Evolutionary conservation across 176 grass and related monocot genomes (phyloP).

Genomic region (Eragrostis curvula): DNA sequence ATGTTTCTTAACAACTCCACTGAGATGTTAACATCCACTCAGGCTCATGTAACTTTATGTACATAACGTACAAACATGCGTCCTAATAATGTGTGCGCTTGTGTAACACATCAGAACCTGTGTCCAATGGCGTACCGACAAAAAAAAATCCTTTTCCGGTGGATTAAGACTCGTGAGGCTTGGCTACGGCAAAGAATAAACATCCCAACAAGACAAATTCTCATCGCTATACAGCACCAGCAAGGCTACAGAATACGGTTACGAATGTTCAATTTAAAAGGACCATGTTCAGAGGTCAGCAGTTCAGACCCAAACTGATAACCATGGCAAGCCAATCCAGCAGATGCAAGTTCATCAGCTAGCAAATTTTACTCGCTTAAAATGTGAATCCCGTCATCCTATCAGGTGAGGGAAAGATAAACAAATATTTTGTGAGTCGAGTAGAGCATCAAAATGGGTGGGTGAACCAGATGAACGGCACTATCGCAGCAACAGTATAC

Average conservation of each 20-base stretch:
- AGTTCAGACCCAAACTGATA: neutral
- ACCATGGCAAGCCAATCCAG: neutral
- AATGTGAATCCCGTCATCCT: neutral
- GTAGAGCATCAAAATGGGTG: neutral
- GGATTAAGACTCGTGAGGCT: neutral
- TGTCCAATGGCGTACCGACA: neutral
- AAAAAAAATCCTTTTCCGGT: neutral
- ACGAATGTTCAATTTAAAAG: neutral
- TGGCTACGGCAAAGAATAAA: constrained; percentile 8
- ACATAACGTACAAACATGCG: neutral
- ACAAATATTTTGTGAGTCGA: neutral
- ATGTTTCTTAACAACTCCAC: constrained; percentile 21
- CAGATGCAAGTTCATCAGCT: neutral
- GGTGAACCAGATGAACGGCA: neutral
- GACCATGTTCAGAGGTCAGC: neutral
- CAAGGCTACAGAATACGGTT: neutral
- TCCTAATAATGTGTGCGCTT: neutral
- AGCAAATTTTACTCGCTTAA: neutral
- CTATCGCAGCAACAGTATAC: neutral
- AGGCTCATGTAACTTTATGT: neutral
- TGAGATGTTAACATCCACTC: neutral
- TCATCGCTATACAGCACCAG: neutral
- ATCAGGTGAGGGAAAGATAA: neutral
- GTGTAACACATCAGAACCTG: neutral
- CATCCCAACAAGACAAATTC: neutral